Evolutionary conservation across 345 rosid genomes (phyloP), one percentile per base, ranked within the genome.

Genomic region (Syzygium aqueum): DNA sequence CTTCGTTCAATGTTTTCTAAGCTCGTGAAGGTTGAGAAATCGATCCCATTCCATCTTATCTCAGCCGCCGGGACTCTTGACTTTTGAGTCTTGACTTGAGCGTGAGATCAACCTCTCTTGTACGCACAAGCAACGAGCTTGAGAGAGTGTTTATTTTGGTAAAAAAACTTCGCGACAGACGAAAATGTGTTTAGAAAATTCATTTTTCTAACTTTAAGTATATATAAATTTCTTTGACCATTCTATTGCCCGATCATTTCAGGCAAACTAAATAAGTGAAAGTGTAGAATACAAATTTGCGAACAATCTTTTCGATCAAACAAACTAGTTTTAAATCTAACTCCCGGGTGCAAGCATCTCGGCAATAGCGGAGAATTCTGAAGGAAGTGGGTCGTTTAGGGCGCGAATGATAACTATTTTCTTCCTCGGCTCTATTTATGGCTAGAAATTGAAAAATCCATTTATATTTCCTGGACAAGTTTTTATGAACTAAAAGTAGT

Each of bases 231-330:
- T 37, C 13, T 33, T 37, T 40, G 27, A 33, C 6, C 11, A 2
- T 73, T 37, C 13, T 0, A 1, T 37, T 8, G 3, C 37, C 27
- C 12, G 12, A 37, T 73, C 49, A 37, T 73, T 33, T 33, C 9
- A 1, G 2, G 5, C 5, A 19, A 2, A 10, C 6, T 4, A 73
- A 73, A 33, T 1, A 7, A 4, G 1, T 5, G 7, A 1, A 37
- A 37, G 25, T 9, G 7, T 25, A 4, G 1, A 3, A 73, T 9
- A 33, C 2, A 9, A 8, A 37, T 73, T 37, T 8, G 5, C 5
- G 14, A 4, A 19, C 37, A 37, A 4, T 8, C 5, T 8, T 33
- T 37, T 37, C 14, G 19, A 25, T 19, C 46, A 2, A 37, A 19
- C 25, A 73, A 33, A 73, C 23, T 19, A 25, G 0, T 25, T 49